These are phyloP conservation scores for Hypoxylon sp. DNA, from an alignment of 2,329 filamentous ascomycete genomes.

Conservation along the genomic window DNA sequence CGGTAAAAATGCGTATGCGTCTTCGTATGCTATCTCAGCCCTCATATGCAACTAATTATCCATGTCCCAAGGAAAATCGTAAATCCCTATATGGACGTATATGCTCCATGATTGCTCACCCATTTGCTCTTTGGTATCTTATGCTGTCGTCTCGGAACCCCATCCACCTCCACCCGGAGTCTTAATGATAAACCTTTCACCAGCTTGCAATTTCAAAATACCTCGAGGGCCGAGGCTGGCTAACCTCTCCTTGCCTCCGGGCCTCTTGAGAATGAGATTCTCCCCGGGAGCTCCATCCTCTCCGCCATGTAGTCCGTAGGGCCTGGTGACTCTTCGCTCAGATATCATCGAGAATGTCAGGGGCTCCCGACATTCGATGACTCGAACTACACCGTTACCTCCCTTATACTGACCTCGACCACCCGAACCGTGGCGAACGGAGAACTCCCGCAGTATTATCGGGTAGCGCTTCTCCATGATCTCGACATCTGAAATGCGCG, in stretches of 20 bases:
- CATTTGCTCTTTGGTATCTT: background rate
- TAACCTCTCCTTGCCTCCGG: constrained; percentile 49
- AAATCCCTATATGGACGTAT: too few relatives aligned
- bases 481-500: constrained; percentile 78
- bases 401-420: constrained; percentile 71
- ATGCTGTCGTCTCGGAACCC: constrained; percentile 18
- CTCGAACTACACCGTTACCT: constrained; percentile 75
- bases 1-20: background rate
- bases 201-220: constrained; percentile 67
- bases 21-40: background rate
- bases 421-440: constrained; percentile 66
- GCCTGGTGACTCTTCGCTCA: constrained; percentile 77
- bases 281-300: constrained; percentile 74
- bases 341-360: constrained; percentile 78
- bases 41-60: background rate
- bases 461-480: constrained; percentile 78
- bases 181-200: constrained; percentile 71
- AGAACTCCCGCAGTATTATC: constrained; percentile 74
- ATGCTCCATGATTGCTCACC: background rate
- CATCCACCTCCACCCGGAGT: constrained; percentile 73
- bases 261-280: constrained; percentile 72
- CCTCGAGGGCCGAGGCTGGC: constrained; percentile 72
- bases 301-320: constrained; percentile 79
- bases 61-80: background rate
- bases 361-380: constrained; percentile 78